Evolutionary conservation across 2,329 filamentous ascomycete species (phyloP), one percentile per base, ranked within the genome.

Genomic region (Aureobasidium melanogenum): DNA sequence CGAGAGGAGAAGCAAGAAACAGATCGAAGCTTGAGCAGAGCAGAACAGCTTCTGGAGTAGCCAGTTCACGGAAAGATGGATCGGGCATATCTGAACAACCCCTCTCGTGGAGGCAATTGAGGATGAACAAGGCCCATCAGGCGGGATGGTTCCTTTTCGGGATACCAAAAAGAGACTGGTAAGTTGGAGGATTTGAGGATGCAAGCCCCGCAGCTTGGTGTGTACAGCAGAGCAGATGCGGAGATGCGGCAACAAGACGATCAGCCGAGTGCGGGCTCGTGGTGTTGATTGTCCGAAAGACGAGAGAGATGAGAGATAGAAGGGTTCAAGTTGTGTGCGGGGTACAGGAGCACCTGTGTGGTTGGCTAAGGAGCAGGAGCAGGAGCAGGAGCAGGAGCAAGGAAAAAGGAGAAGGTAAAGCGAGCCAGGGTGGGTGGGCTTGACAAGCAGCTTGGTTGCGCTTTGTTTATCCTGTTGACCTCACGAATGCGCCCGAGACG

Each of bases 201-300:
- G 34, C 43, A 41, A 50, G 56, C 56, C 56, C 56, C 56, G 56
- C 56, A 59, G 44, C 56, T 59, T 50, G 56, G 44, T 46, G n/a
- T 15, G 24, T 50, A 59, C 15, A 28, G 41, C 14, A 32, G 54
- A 26, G 26, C 30, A 12, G 15, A 22, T 32, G n/a, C 54, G 41
- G 54, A 28, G 30, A 2, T 38, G 22, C 41, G 54, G 54, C 17
- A 58, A 19, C 19, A 34, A 22, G 22, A 47, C 8, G 41, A 58
- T 19, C 30, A 26, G 19, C 28, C 15, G 36, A 26, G 26, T 12
- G 1, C 19, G 39, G 39, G 19, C 54, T 58, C 54, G 54, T 47
- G 54, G 28, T 46, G 43, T 47, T 36, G 41, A 19, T 58, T 58
- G 54, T 36, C 54, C 41, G 54, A 58, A 58, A 9, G 54, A 47